Evolutionary conservation across 2,329 filamentous ascomycete genomes (phyloP).

Genomic region (Fusarium veterinarium): DNA sequence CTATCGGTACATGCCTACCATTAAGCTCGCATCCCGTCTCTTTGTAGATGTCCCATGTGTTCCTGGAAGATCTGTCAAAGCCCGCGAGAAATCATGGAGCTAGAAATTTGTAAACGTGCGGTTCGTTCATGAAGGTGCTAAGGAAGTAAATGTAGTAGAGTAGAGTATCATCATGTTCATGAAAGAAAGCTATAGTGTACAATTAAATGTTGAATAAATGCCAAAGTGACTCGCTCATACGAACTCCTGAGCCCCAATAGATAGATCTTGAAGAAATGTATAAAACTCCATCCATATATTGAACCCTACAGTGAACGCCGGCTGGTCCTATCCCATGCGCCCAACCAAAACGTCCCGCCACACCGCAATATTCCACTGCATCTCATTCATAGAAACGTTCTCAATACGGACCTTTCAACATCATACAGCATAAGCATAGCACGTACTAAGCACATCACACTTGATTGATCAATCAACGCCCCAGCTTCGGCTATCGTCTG

Average conservation of each 20-base stretch:
- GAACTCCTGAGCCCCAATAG: not conserved
- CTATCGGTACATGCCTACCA: not conserved
- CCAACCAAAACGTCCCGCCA: slow-evolving; percentile 20
- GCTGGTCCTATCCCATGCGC: slow-evolving; percentile 17
- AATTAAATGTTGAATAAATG: slow-evolving; percentile 15
- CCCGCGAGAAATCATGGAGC: not conserved
- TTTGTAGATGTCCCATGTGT: not conserved
- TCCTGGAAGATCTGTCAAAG: not conserved
- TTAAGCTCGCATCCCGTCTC: not conserved
- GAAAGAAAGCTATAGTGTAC: slow-evolving; percentile 16
- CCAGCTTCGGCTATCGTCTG: slow-evolving; percentile 43
- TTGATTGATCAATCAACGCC: slow-evolving; percentile 38
- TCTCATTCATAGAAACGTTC: slow-evolving; percentile 9
- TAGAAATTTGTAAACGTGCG: no score
- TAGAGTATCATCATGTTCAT: slow-evolving; percentile 8
- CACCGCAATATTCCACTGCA: not conserved
- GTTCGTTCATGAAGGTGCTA: no score
- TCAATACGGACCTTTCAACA: not conserved
- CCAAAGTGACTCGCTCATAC: slow-evolving; percentile 6
- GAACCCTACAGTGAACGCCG: slow-evolving; percentile 27
- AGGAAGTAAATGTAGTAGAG: not conserved
- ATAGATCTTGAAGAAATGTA: slow-evolving; percentile 10
- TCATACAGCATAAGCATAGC: slow-evolving; percentile 2
- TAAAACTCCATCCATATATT: slow-evolving; percentile 30
- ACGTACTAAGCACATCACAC: not conserved